A percentile compares a stretch with the other conserved stretches of the same genome.
Conservation (phyloP, 2,329 filamentous ascomycete species). For the Hypomyces rosellus region DNA sequence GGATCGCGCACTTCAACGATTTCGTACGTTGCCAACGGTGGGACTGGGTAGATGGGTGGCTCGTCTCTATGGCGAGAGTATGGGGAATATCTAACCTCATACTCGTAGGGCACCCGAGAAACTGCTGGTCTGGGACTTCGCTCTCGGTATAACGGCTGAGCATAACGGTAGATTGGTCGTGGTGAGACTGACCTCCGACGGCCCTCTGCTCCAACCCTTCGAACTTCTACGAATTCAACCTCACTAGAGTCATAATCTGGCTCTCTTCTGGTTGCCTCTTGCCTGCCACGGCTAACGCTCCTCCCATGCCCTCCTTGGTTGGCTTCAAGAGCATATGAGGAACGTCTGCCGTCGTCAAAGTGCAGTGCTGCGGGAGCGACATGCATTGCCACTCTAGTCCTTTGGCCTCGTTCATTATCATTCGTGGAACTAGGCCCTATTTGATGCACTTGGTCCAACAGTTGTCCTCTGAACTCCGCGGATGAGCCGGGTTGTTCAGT, state of each 20-base stretch:
- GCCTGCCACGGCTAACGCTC: not conserved
- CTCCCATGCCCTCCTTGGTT: too few relatives aligned
- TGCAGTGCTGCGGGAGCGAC: not conserved
- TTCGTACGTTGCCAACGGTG: conserved; percentile 33
- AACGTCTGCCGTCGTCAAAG: too few relatives aligned
- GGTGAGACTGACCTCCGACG: not conserved
- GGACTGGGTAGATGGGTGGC: not conserved
- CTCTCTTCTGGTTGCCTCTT: not conserved
- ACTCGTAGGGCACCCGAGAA: conserved; percentile 4
- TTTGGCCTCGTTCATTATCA: not conserved
- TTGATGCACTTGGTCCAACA: too few relatives aligned
- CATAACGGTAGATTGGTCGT: conserved; percentile 4
- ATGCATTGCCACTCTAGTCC: not conserved
- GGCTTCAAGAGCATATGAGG: too few relatives aligned
- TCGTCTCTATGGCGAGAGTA: not conserved
- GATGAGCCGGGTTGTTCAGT: too few relatives aligned
- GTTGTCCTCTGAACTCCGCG: too few relatives aligned
- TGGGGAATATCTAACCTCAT: not conserved
- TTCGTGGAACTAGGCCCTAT: too few relatives aligned
- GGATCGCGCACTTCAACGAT: conserved; percentile 39
- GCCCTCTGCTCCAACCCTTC: not conserved
- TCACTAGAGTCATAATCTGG: not conserved
- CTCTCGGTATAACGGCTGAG: conserved; percentile 10
- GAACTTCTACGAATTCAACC: not conserved
- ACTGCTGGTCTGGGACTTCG: conserved; percentile 10